A percentile compares a stretch with the other conserved stretches of the same genome.
Conservation (phyloP, 768 basidiomycete genomes). For the Jaapia argillacea region DNA sequence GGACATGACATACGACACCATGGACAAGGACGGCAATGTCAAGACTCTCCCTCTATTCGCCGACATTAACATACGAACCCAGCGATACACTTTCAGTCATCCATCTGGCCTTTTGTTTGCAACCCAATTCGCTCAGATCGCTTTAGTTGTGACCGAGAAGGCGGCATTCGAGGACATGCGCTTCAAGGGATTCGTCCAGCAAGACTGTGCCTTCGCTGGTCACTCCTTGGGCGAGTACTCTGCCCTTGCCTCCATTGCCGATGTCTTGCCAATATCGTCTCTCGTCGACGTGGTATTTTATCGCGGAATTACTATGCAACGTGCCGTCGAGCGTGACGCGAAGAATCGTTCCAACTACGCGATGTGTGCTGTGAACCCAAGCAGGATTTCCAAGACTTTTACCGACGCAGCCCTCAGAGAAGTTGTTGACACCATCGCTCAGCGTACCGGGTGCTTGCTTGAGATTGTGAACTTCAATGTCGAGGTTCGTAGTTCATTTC, state of each 20-base stretch:
- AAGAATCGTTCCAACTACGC: slow-evolving; percentile 93
- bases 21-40: slow-evolving; percentile 92
- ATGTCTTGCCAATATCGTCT: slow-evolving; percentile 89
- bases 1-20: slow-evolving; percentile 97
- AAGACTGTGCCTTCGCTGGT: slow-evolving; percentile 88
- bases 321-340: slow-evolving; percentile 93
- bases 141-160: slow-evolving; percentile 96
- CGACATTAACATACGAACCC: slow-evolving; percentile 91
- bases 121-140: slow-evolving; percentile 98
- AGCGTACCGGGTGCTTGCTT: slow-evolving; percentile 68
- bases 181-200: slow-evolving; percentile 89
- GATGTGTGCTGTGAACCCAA: slow-evolving; percentile 99
- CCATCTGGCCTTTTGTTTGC: slow-evolving; percentile 93
- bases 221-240: slow-evolving; percentile 99
- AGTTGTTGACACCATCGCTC: slow-evolving; percentile 86
- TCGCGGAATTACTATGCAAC: slow-evolving; percentile 99
- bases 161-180: slow-evolving; percentile 99
- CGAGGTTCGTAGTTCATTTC: too few species aligned
- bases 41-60: slow-evolving; percentile 94
- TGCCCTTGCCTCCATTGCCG: slow-evolving; percentile 94
- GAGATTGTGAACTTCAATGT: slow-evolving; percentile 98
- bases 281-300: slow-evolving; percentile 99
- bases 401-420: slow-evolving; percentile 93
- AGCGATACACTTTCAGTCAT: slow-evolving; percentile 97
- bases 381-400: slow-evolving; percentile 90